Percentiles rank a stretch among this genome's conserved stretches.
Conservation (phyloP, 2,329 filamentous ascomycete genomes). For the Trichothecium sympodiale region DNA sequence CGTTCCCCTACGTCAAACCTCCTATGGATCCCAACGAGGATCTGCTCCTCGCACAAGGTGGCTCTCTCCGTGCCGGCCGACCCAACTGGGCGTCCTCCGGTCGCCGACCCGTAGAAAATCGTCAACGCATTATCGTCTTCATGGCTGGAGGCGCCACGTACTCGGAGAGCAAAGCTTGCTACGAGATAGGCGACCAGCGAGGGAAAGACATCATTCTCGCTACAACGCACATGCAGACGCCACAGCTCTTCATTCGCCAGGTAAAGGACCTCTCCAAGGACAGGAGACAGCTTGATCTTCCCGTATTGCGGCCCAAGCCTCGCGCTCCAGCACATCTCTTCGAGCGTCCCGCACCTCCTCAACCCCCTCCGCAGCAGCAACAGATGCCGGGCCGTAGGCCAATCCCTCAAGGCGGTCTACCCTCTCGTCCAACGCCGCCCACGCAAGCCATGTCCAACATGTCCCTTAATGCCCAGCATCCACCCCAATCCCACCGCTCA, state of each 20-base stretch:
- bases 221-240: slow-evolving; percentile 87
- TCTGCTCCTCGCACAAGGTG: slow-evolving; percentile 43
- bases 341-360: slow-evolving; percentile 52
- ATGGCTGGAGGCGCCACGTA: slow-evolving; percentile 94
- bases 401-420: slow-evolving; percentile 12
- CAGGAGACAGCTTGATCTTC: slow-evolving; percentile 66
- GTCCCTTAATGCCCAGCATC: slow-evolving; percentile 26
- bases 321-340: slow-evolving; percentile 79
- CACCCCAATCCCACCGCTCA: slow-evolving; percentile 11
- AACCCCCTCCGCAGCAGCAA: slow-evolving; percentile 17
- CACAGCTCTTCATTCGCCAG: slow-evolving; percentile 72
- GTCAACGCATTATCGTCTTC: slow-evolving; percentile 85
- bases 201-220: slow-evolving; percentile 78
- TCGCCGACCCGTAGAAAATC: slow-evolving; percentile 58
- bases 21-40: slow-evolving; percentile 53
- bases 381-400: slow-evolving; percentile 7
- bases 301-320: slow-evolving; percentile 67
- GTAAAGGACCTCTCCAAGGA: slow-evolving; percentile 68
- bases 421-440: slow-evolving; percentile 28
- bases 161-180: slow-evolving; percentile 80
- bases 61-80: slow-evolving; percentile 81
- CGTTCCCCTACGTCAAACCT: slow-evolving; percentile 65
- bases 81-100: slow-evolving; percentile 90
- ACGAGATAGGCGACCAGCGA: slow-evolving; percentile 65
- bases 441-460: slow-evolving; percentile 45